Percentiles rank a stretch among this genome's conserved stretches.
Evolutionary conservation across 495 filamentous ascomycete species (phyloP).

Genomic region (Cetradonia linearis): DNA sequence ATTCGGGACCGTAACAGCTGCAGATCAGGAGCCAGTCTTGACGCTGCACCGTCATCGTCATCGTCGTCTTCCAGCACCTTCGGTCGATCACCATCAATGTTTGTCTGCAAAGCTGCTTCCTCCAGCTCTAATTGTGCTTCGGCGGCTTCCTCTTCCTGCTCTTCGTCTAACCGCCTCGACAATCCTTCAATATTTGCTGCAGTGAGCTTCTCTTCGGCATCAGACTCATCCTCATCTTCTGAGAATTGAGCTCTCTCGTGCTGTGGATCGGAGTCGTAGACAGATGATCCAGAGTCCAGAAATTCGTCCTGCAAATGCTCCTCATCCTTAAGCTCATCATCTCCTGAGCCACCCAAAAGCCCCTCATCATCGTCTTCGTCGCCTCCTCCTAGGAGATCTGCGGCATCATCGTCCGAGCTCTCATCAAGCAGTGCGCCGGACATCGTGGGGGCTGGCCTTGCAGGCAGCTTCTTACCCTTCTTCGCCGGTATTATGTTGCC

Average conservation of each 20-base stretch:
- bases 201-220: constrained; percentile 82
- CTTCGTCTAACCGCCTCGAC: constrained; percentile 66
- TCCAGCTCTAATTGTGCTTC: constrained; percentile 57
- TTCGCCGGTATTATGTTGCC: constrained; percentile 21
- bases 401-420: constrained; percentile 27
- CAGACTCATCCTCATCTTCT: constrained; percentile 84
- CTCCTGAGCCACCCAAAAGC: constrained; percentile 22
- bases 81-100: constrained; percentile 74
- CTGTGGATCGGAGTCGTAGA: constrained; percentile 68
- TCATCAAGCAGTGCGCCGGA: constrained; percentile 31
- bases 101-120: constrained; percentile 85
- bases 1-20: constrained; percentile 84
- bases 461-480: constrained; percentile 31
- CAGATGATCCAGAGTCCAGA: constrained; percentile 48
- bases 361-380: constrained; percentile 44
- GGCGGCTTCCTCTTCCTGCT: constrained; percentile 63
- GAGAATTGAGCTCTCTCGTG: constrained; percentile 67
- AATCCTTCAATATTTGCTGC: constrained; percentile 94
- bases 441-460: constrained; percentile 35
- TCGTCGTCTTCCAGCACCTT: constrained; percentile 55
- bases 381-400: constrained; percentile 42
- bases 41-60: constrained; percentile 39
- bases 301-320: constrained; percentile 52
- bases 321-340: constrained; percentile 37
- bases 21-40: constrained; percentile 69